Evolutionary conservation across 805 yeast genomes (phyloP), one percentile per base, ranked within the genome.

Genomic region (Priceomyces melissophilus): DNA sequence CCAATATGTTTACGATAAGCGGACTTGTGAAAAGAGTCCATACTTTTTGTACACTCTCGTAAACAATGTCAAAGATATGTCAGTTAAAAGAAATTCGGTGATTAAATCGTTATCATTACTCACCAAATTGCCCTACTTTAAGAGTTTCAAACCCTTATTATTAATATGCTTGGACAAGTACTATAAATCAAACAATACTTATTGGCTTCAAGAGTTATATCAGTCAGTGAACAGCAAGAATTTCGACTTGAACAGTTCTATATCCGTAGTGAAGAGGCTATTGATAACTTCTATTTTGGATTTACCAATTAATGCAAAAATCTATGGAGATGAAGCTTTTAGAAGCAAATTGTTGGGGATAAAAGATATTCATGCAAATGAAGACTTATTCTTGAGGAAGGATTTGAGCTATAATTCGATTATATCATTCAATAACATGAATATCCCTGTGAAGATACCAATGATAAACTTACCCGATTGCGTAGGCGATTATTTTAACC

Each of bases 91-190:
- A 50, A 89, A 89, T 1, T 76, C 81, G 2, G 61, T 64, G 12
- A 80, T 84, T 42, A 78, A 76, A 52, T 67, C 86, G 2, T 63
- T 84, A 41, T 76, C 84, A 4, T 60, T 84, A 8, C 73, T 82
- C 1, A 79, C 88, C 2, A 63, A 69, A 10, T 59, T 78, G 38
- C 58, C 71, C 28, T 78, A 68, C 52, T 79, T 79, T 55, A 73
- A 73, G 42, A 71, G 74, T 30, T 79, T 81, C 60, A 78, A 76
- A 51, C 87, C 87, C 6, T 50, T 82, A 39, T 53, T 83, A 31
- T 57, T 77, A 35, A 69, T 78, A 28, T 69, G 81, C 4, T 63
- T 82, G 33, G 81, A 76, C 52, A 57, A 58, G 33, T 74, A 74
- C 48, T 75, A 75, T 39, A 48, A 53, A 5, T 35, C 38, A 7